phyloP scores from a whole-genome alignment of 331 rosid genomes.

The Malus hybrid region DNA sequence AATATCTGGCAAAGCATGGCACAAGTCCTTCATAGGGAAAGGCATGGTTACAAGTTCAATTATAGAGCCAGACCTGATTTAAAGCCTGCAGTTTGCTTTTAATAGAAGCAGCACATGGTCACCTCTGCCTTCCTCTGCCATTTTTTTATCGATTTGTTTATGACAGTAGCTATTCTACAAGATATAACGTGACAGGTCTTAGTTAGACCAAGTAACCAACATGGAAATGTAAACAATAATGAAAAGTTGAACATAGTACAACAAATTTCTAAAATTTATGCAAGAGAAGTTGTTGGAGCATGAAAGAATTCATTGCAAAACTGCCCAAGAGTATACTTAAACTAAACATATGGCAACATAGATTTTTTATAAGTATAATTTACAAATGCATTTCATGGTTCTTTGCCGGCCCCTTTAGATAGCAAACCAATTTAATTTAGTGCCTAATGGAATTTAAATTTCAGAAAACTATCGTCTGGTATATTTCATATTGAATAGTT shows the following conservation, averaged over 20 bases:
- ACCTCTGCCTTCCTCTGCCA: constrained; percentile 59
- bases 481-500: not conserved
- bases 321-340: not conserved
- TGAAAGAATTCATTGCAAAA: not conserved
- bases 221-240: not conserved
- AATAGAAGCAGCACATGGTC: constrained; percentile 58
- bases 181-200: constrained; percentile 20
- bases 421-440: not conserved
- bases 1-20: not conserved
- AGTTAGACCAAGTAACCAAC: not conserved
- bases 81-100: constrained; percentile 75
- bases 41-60: constrained; percentile 3
- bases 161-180: constrained; percentile 62
- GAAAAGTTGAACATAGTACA: not conserved
- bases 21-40: not conserved
- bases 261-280: not conserved
- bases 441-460: not conserved
- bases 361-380: not conserved
- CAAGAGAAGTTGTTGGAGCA: not conserved
- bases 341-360: not conserved
- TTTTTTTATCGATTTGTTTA: constrained; percentile 73
- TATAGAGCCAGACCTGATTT: constrained; percentile 54
- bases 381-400: not conserved
- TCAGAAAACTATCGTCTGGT: not conserved
- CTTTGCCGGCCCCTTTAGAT: not conserved